phyloP scores from a whole-genome alignment of 164 flowering plant species.

The Vitis amurensis region DNA sequence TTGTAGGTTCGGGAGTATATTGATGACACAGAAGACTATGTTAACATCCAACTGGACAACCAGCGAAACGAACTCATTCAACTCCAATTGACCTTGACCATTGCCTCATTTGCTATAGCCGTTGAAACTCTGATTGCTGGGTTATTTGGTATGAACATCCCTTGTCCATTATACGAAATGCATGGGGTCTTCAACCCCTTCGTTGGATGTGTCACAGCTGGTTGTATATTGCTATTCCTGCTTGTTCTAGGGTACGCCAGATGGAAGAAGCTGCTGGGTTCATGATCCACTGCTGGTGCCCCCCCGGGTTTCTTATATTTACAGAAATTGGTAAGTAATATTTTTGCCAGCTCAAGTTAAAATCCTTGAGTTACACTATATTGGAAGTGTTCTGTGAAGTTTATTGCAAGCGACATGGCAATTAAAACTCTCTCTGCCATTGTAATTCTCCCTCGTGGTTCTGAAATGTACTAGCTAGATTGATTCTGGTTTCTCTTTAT shows the following conservation, averaged over 20 bases:
- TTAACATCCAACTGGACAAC: conserved; percentile 94
- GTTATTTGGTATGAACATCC: conserved; percentile 91
- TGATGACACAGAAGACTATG: conserved; percentile 96
- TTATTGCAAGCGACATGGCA: no score
- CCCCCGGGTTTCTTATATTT: background rate
- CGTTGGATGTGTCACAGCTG: conserved; percentile 46
- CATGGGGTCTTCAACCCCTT: conserved; percentile 58
- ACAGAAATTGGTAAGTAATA: background rate
- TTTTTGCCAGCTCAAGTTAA: background rate
- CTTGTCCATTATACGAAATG: conserved; percentile 42
- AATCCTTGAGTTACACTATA: no score
- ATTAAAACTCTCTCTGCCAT: no score
- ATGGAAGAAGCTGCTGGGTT: conserved; percentile 94
- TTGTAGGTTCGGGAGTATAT: conserved; percentile 89
- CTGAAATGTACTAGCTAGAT: no score
- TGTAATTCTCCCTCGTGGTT: no score
- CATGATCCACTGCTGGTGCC: conserved; percentile 13
- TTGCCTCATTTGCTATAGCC: conserved; percentile 88
- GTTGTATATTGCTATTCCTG: conserved; percentile 62
- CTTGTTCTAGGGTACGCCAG: conserved; percentile 79
- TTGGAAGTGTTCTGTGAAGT: no score
- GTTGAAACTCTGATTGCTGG: conserved; percentile 75
- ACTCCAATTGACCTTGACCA: conserved; percentile 82
- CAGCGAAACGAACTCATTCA: conserved; percentile 95
- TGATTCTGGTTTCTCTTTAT: no score